phyloP scores from a whole-genome alignment of 106 monocot genomes.

The Narthecium ossifragum region DNA sequence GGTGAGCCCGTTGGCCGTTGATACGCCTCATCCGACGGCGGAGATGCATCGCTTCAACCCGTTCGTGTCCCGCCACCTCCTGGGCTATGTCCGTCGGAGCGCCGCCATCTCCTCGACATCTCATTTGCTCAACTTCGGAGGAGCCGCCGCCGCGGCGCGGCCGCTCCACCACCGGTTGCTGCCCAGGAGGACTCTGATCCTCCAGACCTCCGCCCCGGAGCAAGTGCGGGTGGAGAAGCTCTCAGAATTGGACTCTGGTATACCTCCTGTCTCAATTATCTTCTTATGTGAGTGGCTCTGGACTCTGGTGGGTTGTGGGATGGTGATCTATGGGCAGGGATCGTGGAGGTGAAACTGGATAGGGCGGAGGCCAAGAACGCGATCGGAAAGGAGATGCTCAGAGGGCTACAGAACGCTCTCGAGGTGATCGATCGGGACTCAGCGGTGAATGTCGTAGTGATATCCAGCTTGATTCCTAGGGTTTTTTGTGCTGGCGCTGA shows the following conservation, averaged over 20 bases:
- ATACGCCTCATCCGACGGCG: too few relatives aligned
- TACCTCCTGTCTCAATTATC: neutral
- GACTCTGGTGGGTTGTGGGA: neutral
- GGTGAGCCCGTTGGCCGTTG: too few relatives aligned
- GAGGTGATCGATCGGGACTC: constrained; percentile 45
- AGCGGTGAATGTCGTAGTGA: constrained; percentile 62
- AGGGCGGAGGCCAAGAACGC: constrained; percentile 86
- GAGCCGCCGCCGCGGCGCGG: neutral
- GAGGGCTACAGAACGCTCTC: constrained; percentile 42
- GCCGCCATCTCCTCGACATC: neutral
- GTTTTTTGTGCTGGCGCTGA: constrained; percentile 98
- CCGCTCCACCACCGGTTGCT: too few relatives aligned
- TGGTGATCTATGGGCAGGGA: constrained; percentile 32
- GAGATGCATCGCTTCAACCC: neutral
- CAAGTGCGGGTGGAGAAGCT: constrained; percentile 52
- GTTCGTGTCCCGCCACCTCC: neutral
- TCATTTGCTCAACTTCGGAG: neutral
- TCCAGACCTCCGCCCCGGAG: constrained; percentile 35
- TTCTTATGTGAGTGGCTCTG: neutral
- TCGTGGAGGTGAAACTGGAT: constrained; percentile 76
- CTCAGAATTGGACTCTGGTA: constrained; percentile 67
- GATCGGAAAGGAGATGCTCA: constrained; percentile 78
- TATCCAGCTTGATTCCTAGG: constrained; percentile 69
- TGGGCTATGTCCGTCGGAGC: neutral
- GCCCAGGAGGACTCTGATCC: constrained; percentile 36